Percentiles rank a stretch among this genome's conserved stretches.
These are phyloP conservation scores for Calonectria montana DNA, from an alignment of 2,329 filamentous ascomycete genomes.

Conservation along the genomic window DNA sequence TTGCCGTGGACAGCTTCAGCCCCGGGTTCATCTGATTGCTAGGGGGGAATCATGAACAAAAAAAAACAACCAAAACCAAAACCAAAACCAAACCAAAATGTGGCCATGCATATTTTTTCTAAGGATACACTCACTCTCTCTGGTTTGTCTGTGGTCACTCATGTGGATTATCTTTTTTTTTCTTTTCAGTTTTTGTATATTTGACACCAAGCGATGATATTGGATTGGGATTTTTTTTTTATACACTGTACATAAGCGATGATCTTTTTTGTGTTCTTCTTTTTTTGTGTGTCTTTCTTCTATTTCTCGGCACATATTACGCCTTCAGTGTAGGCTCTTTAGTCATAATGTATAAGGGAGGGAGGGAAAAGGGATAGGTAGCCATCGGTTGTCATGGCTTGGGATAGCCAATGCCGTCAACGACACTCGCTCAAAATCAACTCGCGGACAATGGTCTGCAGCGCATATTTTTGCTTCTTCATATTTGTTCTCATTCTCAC, in stretches of 20 bases:
- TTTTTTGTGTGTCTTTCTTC: neutral
- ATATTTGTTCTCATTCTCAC: neutral
- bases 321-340: neutral
- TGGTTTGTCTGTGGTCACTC: neutral
- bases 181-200: neutral
- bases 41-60: too few relatives aligned
- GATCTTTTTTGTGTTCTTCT: neutral
- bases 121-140: neutral
- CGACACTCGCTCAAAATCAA: constrained; percentile 14
- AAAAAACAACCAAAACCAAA: neutral
- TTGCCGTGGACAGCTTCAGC: constrained; percentile 38
- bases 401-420: constrained; percentile 1
- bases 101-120: constrained; percentile 1
- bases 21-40: constrained; percentile 38
- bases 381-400: neutral
- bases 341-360: constrained; percentile 24
- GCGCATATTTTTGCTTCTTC: neutral
- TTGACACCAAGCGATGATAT: constrained; percentile 15
- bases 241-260: constrained; percentile 8
- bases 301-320: constrained; percentile 17
- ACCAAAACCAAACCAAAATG: neutral
- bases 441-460: constrained; percentile 2
- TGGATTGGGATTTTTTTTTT: neutral
- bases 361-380: neutral
- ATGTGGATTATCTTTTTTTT: neutral